Evolutionary conservation across 768 basidiomycete genomes (phyloP), one percentile per base, ranked within the genome.

Genomic region (Psilocybe subaeruginosa): DNA sequence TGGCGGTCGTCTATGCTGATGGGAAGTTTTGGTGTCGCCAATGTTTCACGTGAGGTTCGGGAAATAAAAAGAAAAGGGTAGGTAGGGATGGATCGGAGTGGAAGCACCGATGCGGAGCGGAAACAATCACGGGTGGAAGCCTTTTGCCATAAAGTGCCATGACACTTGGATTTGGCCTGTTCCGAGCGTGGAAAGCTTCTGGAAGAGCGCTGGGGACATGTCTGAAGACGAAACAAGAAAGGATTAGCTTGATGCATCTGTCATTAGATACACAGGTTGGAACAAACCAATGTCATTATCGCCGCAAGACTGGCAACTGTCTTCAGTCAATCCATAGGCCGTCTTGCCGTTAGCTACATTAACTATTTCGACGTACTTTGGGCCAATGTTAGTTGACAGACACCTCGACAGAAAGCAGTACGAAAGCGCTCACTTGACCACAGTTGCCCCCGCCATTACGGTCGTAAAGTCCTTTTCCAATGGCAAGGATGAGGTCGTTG

Each of bases 181-280:
- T 60, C 64, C 70, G 48, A 88, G 81, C 4, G 67, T 29, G 16
- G 73, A 83, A 49, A 92, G 69, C 60, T 83, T 63, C 68, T 83
- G 3, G 73, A 92, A 92, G 35, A 89, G 69, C 6, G 78, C 77
- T 8, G 82, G 82, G 30, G 88, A 90, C 85, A 91, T 82, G 70
- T 92, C 90, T 92, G 39, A 57, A 54, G 33, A 31, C 6, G 33
- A 48, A 27, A 43, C 27, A 51, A 7, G 30, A 48, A 49, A 19
- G 54, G 49, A 58, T 31, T 29, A 14, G 55, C 56, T 7, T 19
- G 41, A 27, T 49, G 23, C 45, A 9, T 12, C n/a, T 5, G 41
- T 43, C 9, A 29, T 48, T 33, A 52, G 31, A 35, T 48, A 31
- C 23, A 49, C 29, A 29, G 27, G 17, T 30, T 30, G 19, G 29